These are phyloP conservation scores for Paraleonurus japonicus DNA, from an alignment of 257 asterid genomes.

Conservation along the genomic window DNA sequence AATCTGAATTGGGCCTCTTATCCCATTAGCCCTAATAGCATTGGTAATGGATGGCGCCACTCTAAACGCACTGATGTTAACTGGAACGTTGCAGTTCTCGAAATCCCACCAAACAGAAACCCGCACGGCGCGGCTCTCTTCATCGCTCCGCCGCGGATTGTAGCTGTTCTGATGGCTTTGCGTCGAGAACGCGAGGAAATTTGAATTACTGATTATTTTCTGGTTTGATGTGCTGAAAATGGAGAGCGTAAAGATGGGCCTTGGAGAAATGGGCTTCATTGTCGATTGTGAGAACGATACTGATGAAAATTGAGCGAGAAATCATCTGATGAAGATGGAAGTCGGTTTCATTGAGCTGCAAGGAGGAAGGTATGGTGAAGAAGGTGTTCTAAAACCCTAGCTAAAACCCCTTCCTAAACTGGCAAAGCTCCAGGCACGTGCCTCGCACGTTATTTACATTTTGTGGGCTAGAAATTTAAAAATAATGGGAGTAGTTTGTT, in stretches of 20 bases:
- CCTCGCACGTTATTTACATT: not conserved
- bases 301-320: not conserved
- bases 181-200: slow-evolving; percentile 23
- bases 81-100: slow-evolving; percentile 74
- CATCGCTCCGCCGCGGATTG: slow-evolving; percentile 60
- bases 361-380: slow-evolving; percentile 20
- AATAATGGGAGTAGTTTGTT: too few relatives aligned
- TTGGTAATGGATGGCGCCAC: slow-evolving; percentile 65
- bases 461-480: too few relatives aligned
- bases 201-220: slow-evolving; percentile 22
- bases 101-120: slow-evolving; percentile 99
- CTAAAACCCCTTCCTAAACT: slow-evolving; percentile 25
- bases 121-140: slow-evolving; percentile 68
- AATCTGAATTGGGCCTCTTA: slow-evolving; percentile 80
- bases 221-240: slow-evolving; percentile 29
- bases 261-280: slow-evolving; percentile 43
- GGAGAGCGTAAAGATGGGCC: slow-evolving; percentile 35
- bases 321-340: slow-evolving; percentile 13
- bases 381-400: slow-evolving; percentile 23
- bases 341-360: not conserved
- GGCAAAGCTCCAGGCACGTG: not conserved
- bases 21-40: slow-evolving; percentile 80
- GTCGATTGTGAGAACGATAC: not conserved
- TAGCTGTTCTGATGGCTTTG: slow-evolving; percentile 27
- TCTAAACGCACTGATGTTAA: slow-evolving; percentile 50